These are phyloP conservation scores for Gynostemma pentaphyllum DNA, from an alignment of 306 rosid genomes.

Conservation along the genomic window DNA sequence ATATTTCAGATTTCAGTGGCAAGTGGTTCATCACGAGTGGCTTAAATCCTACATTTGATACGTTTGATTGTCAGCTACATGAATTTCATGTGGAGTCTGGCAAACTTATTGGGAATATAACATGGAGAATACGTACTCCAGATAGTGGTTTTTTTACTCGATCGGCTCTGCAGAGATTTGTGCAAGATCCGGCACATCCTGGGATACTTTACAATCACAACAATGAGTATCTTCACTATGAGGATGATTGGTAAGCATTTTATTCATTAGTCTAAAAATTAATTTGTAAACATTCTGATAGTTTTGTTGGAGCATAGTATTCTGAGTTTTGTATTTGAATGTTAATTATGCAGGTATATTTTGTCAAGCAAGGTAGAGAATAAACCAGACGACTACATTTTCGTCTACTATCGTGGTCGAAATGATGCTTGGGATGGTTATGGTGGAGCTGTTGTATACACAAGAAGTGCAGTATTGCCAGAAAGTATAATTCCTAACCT, in stretches of 20 bases:
- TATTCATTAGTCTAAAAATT: too few species aligned
- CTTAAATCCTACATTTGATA: constrained; percentile 74
- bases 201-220: constrained; percentile 87
- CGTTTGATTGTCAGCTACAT: constrained; percentile 86
- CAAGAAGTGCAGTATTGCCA: constrained; percentile 76
- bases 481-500: constrained; percentile 70
- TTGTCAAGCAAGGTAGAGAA: constrained; percentile 66
- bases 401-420: constrained; percentile 80
- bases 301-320: not conserved
- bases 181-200: constrained; percentile 71
- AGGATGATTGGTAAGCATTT: constrained; percentile 78
- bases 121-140: constrained; percentile 82
- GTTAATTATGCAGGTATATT: constrained; percentile 45
- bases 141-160: constrained; percentile 84
- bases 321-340: not conserved
- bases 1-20: constrained; percentile 64
- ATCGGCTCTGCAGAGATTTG: constrained; percentile 66
- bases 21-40: constrained; percentile 93
- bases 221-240: constrained; percentile 90
- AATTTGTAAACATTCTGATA: too few species aligned
- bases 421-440: constrained; percentile 99
- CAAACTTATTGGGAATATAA: constrained; percentile 61
- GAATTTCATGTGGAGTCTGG: constrained; percentile 58
- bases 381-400: constrained; percentile 62
- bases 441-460: constrained; percentile 81